phyloP scores from a whole-genome alignment of 257 asterid genomes.

The Primulina huaijiensis region DNA sequence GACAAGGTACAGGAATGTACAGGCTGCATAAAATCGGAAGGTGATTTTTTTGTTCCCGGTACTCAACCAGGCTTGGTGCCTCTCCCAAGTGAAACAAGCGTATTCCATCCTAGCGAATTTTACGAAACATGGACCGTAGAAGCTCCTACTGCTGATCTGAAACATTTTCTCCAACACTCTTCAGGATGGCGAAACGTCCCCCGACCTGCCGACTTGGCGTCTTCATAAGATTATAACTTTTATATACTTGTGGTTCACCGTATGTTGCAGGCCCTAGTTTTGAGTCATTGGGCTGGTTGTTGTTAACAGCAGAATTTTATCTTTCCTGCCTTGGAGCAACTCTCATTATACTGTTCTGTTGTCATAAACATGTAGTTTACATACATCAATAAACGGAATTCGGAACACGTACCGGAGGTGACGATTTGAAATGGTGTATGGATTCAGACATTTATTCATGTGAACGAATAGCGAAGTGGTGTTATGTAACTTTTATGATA shows the following conservation, averaged over 20 bases:
- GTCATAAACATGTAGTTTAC: no score
- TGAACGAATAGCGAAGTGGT: no score
- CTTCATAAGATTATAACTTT: slow-evolving; percentile 15
- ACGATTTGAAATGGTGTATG: no score
- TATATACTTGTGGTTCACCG: not conserved
- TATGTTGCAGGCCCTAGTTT: not conserved
- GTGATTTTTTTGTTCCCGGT: slow-evolving; percentile 60
- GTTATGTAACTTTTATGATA: no score
- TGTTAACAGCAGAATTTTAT: no score
- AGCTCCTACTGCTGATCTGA: slow-evolving; percentile 60
- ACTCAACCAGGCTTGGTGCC: slow-evolving; percentile 52
- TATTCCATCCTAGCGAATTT: slow-evolving; percentile 70
- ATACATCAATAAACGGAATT: no score
- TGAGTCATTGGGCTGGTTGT: no score
- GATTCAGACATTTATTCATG: no score
- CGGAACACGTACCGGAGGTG: no score
- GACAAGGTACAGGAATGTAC: slow-evolving; percentile 58
- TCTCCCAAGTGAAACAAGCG: slow-evolving; percentile 35
- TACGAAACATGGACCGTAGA: slow-evolving; percentile 75
- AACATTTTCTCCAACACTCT: slow-evolving; percentile 67
- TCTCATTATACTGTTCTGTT: no score
- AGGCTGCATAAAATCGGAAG: slow-evolving; percentile 76
- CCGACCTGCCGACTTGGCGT: slow-evolving; percentile 39
- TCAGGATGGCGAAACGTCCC: slow-evolving; percentile 68
- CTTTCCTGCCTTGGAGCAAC: no score